Evolutionary conservation across 768 basidiomycete genomes (phyloP).

Genomic region (Boletellus ananiceps): DNA sequence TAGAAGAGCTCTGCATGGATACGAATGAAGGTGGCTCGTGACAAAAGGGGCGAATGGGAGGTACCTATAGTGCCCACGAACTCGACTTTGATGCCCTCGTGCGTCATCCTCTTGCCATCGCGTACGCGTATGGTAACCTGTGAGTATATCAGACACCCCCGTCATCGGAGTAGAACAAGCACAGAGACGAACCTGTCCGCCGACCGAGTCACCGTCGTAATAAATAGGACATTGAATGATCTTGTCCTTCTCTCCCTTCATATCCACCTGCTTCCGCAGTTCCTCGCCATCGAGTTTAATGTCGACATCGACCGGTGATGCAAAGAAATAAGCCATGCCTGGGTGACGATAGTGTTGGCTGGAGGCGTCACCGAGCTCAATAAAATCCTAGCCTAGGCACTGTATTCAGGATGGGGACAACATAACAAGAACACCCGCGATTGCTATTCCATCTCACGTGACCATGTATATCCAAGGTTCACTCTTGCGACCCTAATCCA

Average conservation of each 20-base stretch:
- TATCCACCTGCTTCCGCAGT: slow-evolving; percentile 80
- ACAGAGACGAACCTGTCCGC: slow-evolving; percentile 63
- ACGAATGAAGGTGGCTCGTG: neutral
- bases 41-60: slow-evolving; percentile 22
- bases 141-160: neutral
- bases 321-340: slow-evolving; percentile 79
- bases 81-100: slow-evolving; percentile 97
- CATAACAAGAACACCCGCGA: too few species aligned
- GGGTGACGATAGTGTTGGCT: neutral
- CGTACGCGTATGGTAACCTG: slow-evolving; percentile 85
- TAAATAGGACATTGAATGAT: slow-evolving; percentile 84
- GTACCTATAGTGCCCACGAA: slow-evolving; percentile 93
- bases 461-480: neutral
- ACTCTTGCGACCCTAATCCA: neutral
- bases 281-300: slow-evolving; percentile 87
- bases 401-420: too few species aligned
- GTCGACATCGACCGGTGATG: slow-evolving; percentile 87
- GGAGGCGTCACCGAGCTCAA: slow-evolving; percentile 1
- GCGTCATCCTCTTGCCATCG: slow-evolving; percentile 91
- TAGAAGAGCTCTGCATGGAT: slow-evolving; percentile 70
- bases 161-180: neutral
- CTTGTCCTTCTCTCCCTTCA: slow-evolving; percentile 87
- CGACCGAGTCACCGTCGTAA: slow-evolving; percentile 91
- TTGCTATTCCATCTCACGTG: slow-evolving; percentile 10
- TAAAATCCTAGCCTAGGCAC: neutral